Base-by-base conservation (phyloP, 495 filamentous ascomycete genomes). In the Xylaria flabelliformis region DNA sequence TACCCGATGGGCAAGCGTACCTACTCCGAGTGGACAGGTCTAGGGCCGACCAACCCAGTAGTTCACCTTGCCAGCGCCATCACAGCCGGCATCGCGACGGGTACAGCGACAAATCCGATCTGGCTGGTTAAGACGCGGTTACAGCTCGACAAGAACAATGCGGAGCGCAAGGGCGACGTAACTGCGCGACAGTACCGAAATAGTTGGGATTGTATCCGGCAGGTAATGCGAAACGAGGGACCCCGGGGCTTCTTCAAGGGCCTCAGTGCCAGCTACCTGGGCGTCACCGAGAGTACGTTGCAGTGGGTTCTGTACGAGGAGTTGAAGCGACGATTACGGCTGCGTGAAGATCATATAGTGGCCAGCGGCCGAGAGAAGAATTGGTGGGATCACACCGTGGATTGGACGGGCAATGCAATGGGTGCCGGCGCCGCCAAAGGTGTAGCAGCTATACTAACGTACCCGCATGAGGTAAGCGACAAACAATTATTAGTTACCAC, bases 121-220 rank as follows among this genome's bases (percentile, higher is more conserved):
- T 97, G 94, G 94, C 85, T 97, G 59, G 88, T 97, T 67, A 97
- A 97, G 84, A 97, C 94, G 32, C 87, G 94, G 53, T 74, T 97
- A 70, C 94, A 97, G 83, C 90, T 97, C 10, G 94, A 97, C 78
- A 93, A 91, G 79, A 89, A 89, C 69, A 79, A 82, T 61, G 84
- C 86, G 10, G 87, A 73, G 79, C 86, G 80, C 78, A 87, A 75
- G 10, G 87, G 87, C n/a, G 82, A 81, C 46, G 76, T 77, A 4
- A 78, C 81, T 10, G 81, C 82, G 29, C 87, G 93, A 8, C 88
- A 87, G 73, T 97, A 97, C 82, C 90, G 90, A 77, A 95, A 94
- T 80, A 93, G 91, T 72, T 83, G 90, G 74, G 93, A 97, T 79
- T 97, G 94, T 78, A 87, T 91, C 56, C 84, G 86, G 61, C 91